Base-by-base conservation (phyloP, 2,329 filamentous ascomycete species). In the Aspergillus phoenicis region DNA sequence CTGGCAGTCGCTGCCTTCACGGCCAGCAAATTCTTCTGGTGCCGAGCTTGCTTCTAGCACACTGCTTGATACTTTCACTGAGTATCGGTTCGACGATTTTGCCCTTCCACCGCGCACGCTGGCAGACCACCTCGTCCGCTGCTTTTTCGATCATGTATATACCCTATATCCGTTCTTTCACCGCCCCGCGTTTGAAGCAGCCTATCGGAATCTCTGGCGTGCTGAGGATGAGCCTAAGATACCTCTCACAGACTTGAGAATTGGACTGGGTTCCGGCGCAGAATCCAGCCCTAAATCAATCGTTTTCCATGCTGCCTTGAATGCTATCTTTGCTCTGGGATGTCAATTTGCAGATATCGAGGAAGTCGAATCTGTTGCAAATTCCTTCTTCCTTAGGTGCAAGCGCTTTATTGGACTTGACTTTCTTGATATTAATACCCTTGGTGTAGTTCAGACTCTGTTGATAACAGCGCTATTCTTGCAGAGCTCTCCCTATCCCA, bases 131-230 rank as follows among this genome's bases (percentile, higher is more conserved):
- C 68, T 81, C 2, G 30, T 81, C 15, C 63, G 73, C 6, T 70
- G 70, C 15, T 82, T 77, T 58, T 80, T 74, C 62, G 62, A 75
- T n/a, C 64, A 71, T 15, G 69, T 81, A 1, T 76, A 77, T 61
- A 77, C 73, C 62, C 65, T 82, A 13, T 81, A 80, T 52, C 80
- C 80, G 0, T 77, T 80, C 58, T 76, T 82, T 49, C 76, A 81
- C 65, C 71, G 75, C 8, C 70, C 71, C 0, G 73, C 73, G 8
- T 82, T 82, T 53, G 66, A 77, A 48, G 62, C 61, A 17, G 74
- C 73, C 0, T 80, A 80, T 52, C 62, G 72, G 26, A 73, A 67
- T 13, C 62, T 81, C 1, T 81, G 78, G 77, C 61, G 15, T 10
- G 6, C 26, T 2, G 38, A 49, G 13, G 11, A 15, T n/a, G 38